Evolutionary conservation across 208 protist species (phyloP), one percentile per base, ranked within the genome.

Genomic region (Herpetomonas tarakana): DNA sequence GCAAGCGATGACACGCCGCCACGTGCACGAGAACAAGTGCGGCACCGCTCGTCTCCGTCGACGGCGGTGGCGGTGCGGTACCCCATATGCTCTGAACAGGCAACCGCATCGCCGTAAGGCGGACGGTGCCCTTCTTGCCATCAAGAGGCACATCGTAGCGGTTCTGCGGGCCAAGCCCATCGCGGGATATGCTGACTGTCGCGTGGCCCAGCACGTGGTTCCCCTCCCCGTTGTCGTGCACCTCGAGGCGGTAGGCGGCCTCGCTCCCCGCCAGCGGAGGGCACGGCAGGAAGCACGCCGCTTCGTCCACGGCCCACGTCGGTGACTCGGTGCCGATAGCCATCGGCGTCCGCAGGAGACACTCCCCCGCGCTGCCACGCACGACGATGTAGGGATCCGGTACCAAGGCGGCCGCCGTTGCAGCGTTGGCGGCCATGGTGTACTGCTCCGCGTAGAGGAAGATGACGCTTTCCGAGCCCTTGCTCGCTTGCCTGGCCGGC

Each of bases 311-410:
- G 3, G 56, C 31, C 75, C 83, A 95, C 21, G 57, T 71, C 12
- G 78, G 79, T 14, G 76, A 21, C 21, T 78, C 81, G 22, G 70
- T 75, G 38, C 79, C 65, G 63, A 78, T 73, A 22, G 47, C 72
- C 31, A 93, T 52, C 25, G 84, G 68, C 7, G 89, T 95, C 14
- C 76, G 78, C 59, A 95, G 30, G 51, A 85, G 65, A 30, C 71
- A 73, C 25, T 53, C 55, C 22, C 74, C 78, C 18, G 62, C 75
- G 14, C 76, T 62, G 27, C 86, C 64, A 25, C 73, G 71, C 12
- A 95, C 21, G 60, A 91, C 76, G 4, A 92, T 76, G 67, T 92
- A 91, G 1, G 81, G 86, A 56, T 95, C 89, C 0, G 89, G 89
- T 21, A 62, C 71, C 46, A 90, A 83, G 38, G 72, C 74, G 44